Percentiles rank a stretch among this genome's conserved stretches.
These are phyloP conservation scores for Brettanomyces bruxellensis DNA, from an alignment of 805 yeast species.

Conservation along the genomic window DNA sequence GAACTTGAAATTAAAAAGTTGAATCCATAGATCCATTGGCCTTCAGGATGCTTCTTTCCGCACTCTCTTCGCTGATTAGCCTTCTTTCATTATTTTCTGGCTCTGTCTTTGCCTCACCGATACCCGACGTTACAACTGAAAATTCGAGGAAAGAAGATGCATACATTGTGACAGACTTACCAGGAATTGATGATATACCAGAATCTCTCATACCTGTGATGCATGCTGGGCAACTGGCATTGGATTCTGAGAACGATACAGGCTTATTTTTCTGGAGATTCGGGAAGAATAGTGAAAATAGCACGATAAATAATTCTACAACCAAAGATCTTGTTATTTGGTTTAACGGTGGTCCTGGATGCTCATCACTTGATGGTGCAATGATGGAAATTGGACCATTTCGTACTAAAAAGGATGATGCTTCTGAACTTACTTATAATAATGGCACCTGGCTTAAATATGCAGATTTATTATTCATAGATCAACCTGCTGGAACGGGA, in stretches of 20 bases:
- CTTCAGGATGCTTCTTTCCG: no score
- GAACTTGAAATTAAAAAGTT: no score
- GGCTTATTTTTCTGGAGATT: constrained; percentile 76
- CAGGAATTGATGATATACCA: constrained; percentile 19
- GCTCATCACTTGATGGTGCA: constrained; percentile 97
- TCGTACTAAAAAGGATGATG: constrained; percentile 36
- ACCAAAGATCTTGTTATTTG: constrained; percentile 55
- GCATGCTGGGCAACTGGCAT: constrained; percentile 61
- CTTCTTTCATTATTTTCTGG: no score
- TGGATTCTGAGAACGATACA: constrained; percentile 41
- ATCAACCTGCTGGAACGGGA: constrained; percentile 95
- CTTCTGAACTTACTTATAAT: constrained; percentile 38
- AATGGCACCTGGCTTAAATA: constrained; percentile 77
- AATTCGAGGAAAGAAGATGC: no score
- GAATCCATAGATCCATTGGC: no score
- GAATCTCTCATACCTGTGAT: constrained; percentile 34
- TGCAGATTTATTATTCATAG: constrained; percentile 77
- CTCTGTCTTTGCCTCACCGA: no score
- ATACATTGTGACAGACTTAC: constrained; percentile 11
- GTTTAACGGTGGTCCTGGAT: constrained; percentile 98
- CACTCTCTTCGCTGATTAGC: no score
- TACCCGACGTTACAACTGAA: no score
- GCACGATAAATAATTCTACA: not conserved
- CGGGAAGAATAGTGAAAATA: constrained; percentile 14
- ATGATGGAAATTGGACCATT: constrained; percentile 88